Percentiles rank a stretch among this genome's conserved stretches.
These are phyloP conservation scores for Penicillium subrubescens DNA, from an alignment of 495 filamentous ascomycete species.

Conservation along the genomic window DNA sequence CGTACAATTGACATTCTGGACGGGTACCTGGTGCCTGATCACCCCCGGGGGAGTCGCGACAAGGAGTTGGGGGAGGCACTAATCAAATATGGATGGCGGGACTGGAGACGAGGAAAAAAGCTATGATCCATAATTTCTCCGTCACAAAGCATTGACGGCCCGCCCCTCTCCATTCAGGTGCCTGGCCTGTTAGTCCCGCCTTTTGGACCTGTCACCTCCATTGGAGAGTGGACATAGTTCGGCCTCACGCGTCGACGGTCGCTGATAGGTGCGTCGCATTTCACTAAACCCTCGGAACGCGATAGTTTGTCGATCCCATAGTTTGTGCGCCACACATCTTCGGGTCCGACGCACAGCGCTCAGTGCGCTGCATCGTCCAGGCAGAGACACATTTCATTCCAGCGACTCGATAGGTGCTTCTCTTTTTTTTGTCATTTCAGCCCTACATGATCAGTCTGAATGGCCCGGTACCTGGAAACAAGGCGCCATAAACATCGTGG, in stretches of 20 bases:
- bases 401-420: not conserved
- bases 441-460: not conserved
- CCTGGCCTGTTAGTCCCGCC: constrained; percentile 9
- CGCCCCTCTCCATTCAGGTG: constrained; percentile 14
- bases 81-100: constrained; percentile 4
- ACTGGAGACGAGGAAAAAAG: not conserved
- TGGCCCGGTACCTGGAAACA: not conserved
- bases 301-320: constrained; percentile 30
- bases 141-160: constrained; percentile 18
- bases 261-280: constrained; percentile 26
- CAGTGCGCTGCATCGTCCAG: not conserved
- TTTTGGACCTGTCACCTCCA: constrained; percentile 38
- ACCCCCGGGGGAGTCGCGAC: not conserved
- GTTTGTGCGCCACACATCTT: constrained; percentile 17
- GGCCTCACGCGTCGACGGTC: constrained; percentile 12
- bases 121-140: constrained; percentile 19
- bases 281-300: constrained; percentile 17
- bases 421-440: not conserved
- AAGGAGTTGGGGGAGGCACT: not conserved
- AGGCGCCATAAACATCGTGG: not conserved
- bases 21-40: constrained; percentile 4
- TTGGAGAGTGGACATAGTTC: constrained; percentile 17
- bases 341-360: not conserved
- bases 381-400: not conserved
- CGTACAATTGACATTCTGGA: constrained; percentile 21